Base-by-base conservation (phyloP, 805 yeast genomes). In the Brettanomyces sp. region DNA sequence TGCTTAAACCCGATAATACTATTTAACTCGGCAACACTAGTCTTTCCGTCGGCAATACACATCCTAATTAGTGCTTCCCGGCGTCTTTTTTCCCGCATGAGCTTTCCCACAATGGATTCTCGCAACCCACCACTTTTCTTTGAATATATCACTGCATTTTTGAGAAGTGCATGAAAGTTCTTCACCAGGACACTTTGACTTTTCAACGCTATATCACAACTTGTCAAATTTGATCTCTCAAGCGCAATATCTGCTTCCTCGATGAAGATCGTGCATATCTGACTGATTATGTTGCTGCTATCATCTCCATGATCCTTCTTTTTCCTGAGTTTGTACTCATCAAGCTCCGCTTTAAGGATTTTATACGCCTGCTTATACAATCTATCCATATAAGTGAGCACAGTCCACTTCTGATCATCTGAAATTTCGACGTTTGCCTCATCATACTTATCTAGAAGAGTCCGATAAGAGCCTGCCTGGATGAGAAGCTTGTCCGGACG, bases 231-330 rank as follows among this genome's bases (percentile, higher is more conserved):
- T n/a, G 71, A 60, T 46, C 80, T 60, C 54, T 74, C 79, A 11
- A 73, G 53, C 45, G 75, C 80, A 3, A 76, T 65, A 53, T 77
- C 82, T 1, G 77, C 69, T 42, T 81, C 61, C 32, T 74, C 77
- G n/a, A 75, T 70, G 32, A 68, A 52, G 1, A 76, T 59, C 7
- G 70, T 64, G 48, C 74, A 62, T 2, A 74, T 48, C 47, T 71
- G 72, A 30, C 60, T 51, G 3, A 65, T 52, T 11, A 46, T 45
- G 5, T 48, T 37, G 22, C 64, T 58, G 18, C 55, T 53, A 5
- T 46, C 37, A 36, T 56, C 63, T 25, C 43, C 43, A 5, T 49
- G 45, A n/a, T 51, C 52, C 12, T 45, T 46, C 11, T 43, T 45
- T 30, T 44, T 48, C 8, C 41, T 34, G 13, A 38, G 46, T 38